Evolutionary conservation across 768 basidiomycete species (phyloP).

Genomic region (Epithele typhae): DNA sequence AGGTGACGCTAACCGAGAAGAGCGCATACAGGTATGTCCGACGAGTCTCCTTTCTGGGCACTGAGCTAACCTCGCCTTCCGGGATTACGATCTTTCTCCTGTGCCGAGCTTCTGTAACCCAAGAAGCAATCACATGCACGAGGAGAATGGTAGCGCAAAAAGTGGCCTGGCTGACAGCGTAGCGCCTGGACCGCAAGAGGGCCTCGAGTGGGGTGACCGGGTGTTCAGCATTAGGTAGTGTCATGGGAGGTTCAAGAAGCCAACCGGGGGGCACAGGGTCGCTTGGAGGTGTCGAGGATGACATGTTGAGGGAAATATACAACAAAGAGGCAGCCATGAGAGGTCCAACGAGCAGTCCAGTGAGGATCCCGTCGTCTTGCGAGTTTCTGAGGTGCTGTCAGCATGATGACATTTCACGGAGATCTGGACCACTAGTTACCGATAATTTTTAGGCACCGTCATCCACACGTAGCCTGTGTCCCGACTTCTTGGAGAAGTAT

Average conservation of each 20-base stretch:
- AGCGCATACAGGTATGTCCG: constrained; percentile 60
- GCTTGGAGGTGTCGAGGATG: constrained; percentile 18
- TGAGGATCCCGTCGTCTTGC: constrained; percentile 80
- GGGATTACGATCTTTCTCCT: constrained; percentile 36
- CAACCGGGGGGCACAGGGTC: constrained; percentile 54
- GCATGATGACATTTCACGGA: no score
- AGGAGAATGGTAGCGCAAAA: constrained; percentile 78
- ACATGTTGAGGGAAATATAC: constrained; percentile 39
- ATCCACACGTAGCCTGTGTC: constrained; percentile 81
- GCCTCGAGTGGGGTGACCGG: constrained; percentile 48
- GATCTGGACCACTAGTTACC: constrained; percentile 29
- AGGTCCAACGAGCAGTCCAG: constrained; percentile 80
- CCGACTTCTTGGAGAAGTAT: constrained; percentile 33
- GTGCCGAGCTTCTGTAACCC: constrained; percentile 62
- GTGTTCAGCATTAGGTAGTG: constrained; percentile 44
- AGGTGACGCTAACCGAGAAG: constrained; percentile 55
- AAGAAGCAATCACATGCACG: constrained; percentile 74
- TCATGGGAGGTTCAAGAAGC: constrained; percentile 72
- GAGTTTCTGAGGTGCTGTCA: constrained; percentile 50
- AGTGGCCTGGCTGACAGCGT: constrained; percentile 73
- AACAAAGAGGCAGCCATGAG: constrained; percentile 71
- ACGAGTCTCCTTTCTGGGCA: constrained; percentile 66
- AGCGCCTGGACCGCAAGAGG: constrained; percentile 65
- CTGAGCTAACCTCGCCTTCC: constrained; percentile 71
- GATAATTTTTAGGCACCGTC: constrained; percentile 86